Percentiles rank a stretch among this genome's conserved stretches.
Conservation (phyloP, 2,329 filamentous ascomycete genomes). For the Pseudogymnoascus sp. region DNA sequence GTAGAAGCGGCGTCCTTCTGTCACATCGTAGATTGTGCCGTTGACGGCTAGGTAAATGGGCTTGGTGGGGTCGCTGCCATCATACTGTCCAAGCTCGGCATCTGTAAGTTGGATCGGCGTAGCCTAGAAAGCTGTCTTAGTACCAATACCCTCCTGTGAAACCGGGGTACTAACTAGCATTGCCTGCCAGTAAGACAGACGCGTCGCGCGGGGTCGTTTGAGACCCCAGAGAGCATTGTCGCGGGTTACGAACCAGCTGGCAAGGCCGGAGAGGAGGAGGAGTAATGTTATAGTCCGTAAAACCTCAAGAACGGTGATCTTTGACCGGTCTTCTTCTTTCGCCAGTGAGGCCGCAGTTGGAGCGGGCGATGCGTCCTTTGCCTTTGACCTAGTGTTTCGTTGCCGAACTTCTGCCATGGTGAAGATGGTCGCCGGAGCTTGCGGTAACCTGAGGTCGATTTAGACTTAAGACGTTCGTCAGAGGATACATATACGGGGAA, state of each 20-base stretch:
- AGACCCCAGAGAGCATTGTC: slow-evolving; percentile 24
- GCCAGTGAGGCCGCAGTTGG: slow-evolving; percentile 10
- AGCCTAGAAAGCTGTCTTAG: slow-evolving; percentile 28
- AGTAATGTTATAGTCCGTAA: slow-evolving; percentile 23
- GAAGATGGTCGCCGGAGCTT: not conserved
- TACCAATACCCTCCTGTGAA: not conserved
- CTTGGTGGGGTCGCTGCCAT: slow-evolving; percentile 64
- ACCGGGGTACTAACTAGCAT: slow-evolving; percentile 19
- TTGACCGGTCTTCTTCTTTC: slow-evolving; percentile 21
- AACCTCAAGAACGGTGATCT: slow-evolving; percentile 21
- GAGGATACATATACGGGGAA: not conserved
- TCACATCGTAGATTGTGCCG: slow-evolving; percentile 78
- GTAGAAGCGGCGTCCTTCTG: slow-evolving; percentile 59
- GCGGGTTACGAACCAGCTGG: slow-evolving; percentile 25
- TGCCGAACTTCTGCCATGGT: slow-evolving; percentile 17
- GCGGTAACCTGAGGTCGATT: not conserved
- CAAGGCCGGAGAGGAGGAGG: slow-evolving; percentile 17
- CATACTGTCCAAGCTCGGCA: slow-evolving; percentile 61
- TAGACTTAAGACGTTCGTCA: not conserved
- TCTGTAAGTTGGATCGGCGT: slow-evolving; percentile 65
- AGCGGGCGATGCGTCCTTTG: slow-evolving; percentile 6
- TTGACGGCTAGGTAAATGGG: slow-evolving; percentile 90
- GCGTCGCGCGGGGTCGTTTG: slow-evolving; percentile 21
- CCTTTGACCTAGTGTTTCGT: slow-evolving; percentile 9
- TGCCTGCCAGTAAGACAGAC: slow-evolving; percentile 16